Evolutionary conservation across 768 basidiomycete genomes (phyloP), one percentile per base, ranked within the genome.

Genomic region (Lactifluus hygrophoroides): DNA sequence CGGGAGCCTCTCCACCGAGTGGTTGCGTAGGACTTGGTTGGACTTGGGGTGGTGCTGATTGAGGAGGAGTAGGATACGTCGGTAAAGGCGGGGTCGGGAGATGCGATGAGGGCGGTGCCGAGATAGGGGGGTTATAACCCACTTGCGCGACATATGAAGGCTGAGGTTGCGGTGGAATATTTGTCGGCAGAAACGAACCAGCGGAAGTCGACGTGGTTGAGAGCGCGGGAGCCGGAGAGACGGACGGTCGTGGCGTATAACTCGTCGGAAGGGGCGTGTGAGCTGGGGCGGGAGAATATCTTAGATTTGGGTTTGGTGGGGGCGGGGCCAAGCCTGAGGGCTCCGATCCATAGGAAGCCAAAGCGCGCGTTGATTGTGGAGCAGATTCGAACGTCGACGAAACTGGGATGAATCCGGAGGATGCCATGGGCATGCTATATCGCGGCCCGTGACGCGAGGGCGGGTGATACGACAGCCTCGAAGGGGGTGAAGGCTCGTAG

Each of bases 341-440:
- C 23, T 68, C 66, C 5, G 70, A 60, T 38, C 49, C 48, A 51
- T 60, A 51, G n/a, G 59, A 56, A 14, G 44, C 44, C 16, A 46
- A 30, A 44, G 59, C 14, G 9, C 28, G 59, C 34, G 37, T 16
- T 11, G 54, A 28, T 21, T 51, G 54, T n/a, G 28, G 40, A 25
- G 58, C 21, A 25, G 58, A 43, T 23, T 55, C 58, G 32, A 46
- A 66, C 16, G 61, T 34, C 54, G 63, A 76, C 27, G 76, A 67
- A 45, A 85, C 66, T 38, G 86, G 83, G 53, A 80, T 72, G 65
- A 88, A 90, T 13, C 88, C 86, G 11, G 87, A 86, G 0, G 86
- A 82, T 7, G 81, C 71, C 0, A 79, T 66, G 19, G 86, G 85
- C 58, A 87, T 72, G 64, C 84, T 88, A 63, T 85, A 83, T 52